Evolutionary conservation across 2,329 filamentous ascomycete species (phyloP).

Genomic region (Thelonectria discophora): DNA sequence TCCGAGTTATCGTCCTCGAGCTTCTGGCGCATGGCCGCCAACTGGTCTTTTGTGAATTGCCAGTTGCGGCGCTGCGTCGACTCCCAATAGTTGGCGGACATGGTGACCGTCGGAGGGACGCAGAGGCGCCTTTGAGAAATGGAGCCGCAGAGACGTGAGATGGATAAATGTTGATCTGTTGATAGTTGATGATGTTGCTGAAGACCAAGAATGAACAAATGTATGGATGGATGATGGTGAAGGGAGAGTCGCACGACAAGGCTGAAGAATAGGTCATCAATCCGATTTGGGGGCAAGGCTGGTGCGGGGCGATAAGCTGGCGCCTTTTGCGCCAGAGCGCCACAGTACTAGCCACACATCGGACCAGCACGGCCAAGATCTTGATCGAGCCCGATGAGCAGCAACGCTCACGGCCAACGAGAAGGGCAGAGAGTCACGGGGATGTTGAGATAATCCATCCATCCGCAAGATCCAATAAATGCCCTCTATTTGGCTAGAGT

Average conservation of each 20-base stretch:
- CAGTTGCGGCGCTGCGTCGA: slow-evolving; percentile 91
- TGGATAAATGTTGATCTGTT: neutral
- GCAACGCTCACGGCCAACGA: slow-evolving; percentile 16
- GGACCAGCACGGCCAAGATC: slow-evolving; percentile 8
- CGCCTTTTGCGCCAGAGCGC: neutral
- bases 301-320: slow-evolving; percentile 22
- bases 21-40: slow-evolving; percentile 77
- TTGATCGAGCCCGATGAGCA: neutral
- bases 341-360: slow-evolving; percentile 18
- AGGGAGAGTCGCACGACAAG: slow-evolving; percentile 15
- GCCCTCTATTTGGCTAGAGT: neutral
- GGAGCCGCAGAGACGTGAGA: neutral
- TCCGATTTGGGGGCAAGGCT: slow-evolving; percentile 23
- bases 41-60: slow-evolving; percentile 86
- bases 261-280: slow-evolving; percentile 17
- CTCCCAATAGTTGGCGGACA: slow-evolving; percentile 97
- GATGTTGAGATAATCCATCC: neutral
- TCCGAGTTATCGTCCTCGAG: slow-evolving; percentile 80
- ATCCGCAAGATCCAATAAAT: neutral
- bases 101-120: slow-evolving; percentile 49
- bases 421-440: slow-evolving; percentile 3
- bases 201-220: neutral
- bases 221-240: neutral
- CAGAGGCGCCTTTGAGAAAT: slow-evolving; percentile 19
- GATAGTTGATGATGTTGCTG: neutral